Percentiles rank a stretch among this genome's conserved stretches.
These are phyloP conservation scores for Lepidopterella palustris DNA, from an alignment of 495 filamentous ascomycete species.

Conservation along the genomic window DNA sequence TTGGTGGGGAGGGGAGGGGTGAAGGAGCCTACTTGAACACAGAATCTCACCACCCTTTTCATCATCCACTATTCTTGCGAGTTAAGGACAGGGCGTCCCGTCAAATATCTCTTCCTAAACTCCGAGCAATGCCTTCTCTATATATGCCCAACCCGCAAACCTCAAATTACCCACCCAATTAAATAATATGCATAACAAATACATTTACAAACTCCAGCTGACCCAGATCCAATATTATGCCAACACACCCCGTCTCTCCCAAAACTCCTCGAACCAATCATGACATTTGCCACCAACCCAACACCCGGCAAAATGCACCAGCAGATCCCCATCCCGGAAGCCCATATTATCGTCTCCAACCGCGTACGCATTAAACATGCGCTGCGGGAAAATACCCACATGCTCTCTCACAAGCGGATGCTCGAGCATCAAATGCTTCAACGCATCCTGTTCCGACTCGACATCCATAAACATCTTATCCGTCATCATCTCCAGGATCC, in stretches of 20 bases:
- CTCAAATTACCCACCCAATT: no score
- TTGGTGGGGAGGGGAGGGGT: no score
- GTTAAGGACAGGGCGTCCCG: no score
- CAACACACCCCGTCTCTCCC: slow-evolving; percentile 32
- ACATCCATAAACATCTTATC: slow-evolving; percentile 32
- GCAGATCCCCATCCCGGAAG: slow-evolving; percentile 34
- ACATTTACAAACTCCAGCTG: no score
- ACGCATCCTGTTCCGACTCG: slow-evolving; percentile 35
- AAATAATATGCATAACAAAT: no score
- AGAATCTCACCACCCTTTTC: no score
- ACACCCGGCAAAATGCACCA: slow-evolving; percentile 39
- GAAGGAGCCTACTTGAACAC: no score
- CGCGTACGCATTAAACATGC: slow-evolving; percentile 35
- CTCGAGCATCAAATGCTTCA: slow-evolving; percentile 28
- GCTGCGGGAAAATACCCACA: slow-evolving; percentile 32
- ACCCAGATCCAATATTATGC: no score
- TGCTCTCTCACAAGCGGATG: slow-evolving; percentile 33
- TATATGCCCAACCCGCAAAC: no score
- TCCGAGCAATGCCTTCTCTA: no score
- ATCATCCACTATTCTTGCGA: no score
- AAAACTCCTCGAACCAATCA: slow-evolving; percentile 32
- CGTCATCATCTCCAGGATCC: slow-evolving; percentile 35
- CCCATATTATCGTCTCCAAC: slow-evolving; percentile 30
- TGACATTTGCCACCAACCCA: slow-evolving; percentile 33
- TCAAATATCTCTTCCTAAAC: no score